Percentiles rank a stretch among this genome's conserved stretches.
These are phyloP conservation scores for Phytomonas serpens DNA, from an alignment of 208 protist genomes.

Conservation along the genomic window DNA sequence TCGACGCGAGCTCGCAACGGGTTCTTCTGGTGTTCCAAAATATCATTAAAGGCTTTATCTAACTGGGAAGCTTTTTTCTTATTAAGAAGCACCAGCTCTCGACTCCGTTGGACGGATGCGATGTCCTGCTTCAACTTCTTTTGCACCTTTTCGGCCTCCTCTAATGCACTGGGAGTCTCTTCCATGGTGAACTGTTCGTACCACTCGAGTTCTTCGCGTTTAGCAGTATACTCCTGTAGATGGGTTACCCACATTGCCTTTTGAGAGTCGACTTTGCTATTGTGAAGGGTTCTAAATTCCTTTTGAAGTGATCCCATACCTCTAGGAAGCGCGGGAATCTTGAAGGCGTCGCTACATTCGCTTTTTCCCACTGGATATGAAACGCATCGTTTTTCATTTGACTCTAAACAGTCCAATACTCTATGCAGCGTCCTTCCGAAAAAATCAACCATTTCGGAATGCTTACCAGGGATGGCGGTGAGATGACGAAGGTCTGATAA, in stretches of 20 bases:
- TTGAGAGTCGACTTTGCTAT: not conserved
- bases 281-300: not conserved
- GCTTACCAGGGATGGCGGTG: not conserved
- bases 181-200: constrained; percentile 46
- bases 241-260: not conserved
- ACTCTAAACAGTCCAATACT: not conserved
- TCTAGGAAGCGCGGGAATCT: not conserved
- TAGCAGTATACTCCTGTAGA: constrained; percentile 3
- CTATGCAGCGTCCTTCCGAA: not conserved
- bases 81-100: constrained; percentile 1
- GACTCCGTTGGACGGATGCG: not conserved
- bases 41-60: not conserved
- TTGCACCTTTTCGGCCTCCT: constrained; percentile 16
- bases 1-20: not conserved
- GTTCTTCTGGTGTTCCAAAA: not conserved
- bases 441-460: not conserved
- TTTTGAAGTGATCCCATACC: not conserved
- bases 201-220: constrained; percentile 33
- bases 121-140: constrained; percentile 9
- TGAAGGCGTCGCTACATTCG: not conserved
- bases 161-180: constrained; percentile 26
- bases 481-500: not conserved
- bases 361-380: not conserved
- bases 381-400: not conserved
- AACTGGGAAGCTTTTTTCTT: not conserved